These are phyloP conservation scores for Diaporthe velutina DNA, from an alignment of 2,329 filamentous ascomycete genomes.

Conservation along the genomic window DNA sequence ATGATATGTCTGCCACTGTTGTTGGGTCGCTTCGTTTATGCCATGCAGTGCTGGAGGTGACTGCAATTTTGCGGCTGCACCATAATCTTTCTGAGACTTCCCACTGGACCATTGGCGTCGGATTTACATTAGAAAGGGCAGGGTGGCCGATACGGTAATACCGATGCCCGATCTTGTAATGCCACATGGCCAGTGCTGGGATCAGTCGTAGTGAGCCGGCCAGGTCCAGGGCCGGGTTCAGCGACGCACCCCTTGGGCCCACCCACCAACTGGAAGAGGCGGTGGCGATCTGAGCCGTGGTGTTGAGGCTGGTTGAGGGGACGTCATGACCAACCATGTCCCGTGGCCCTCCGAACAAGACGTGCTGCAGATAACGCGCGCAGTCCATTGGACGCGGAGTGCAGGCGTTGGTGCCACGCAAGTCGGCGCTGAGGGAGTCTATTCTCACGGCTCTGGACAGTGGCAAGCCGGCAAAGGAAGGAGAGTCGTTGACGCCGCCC, in stretches of 20 bases:
- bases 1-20: conserved; percentile 31
- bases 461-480: conserved; percentile 9
- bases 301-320: conserved; percentile 33
- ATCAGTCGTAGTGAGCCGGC: conserved; percentile 22
- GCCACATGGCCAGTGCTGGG: conserved; percentile 38
- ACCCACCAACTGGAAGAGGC: conserved; percentile 19
- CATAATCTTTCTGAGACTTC: conserved; percentile 32
- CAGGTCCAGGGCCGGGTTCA: conserved; percentile 34
- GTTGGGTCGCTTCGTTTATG: conserved; percentile 30
- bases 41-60: conserved; percentile 24
- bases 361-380: background rate
- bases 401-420: background rate
- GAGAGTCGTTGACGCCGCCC: conserved; percentile 6
- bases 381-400: background rate
- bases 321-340: background rate
- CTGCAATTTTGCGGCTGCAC: conserved; percentile 35
- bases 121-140: conserved; percentile 29
- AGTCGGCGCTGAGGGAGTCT: background rate
- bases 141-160: conserved; percentile 37
- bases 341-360: background rate
- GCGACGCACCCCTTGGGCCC: conserved; percentile 16
- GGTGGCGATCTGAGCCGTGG: conserved; percentile 27
- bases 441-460: background rate
- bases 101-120: conserved; percentile 32
- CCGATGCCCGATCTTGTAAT: conserved; percentile 34